These are phyloP conservation scores for Colletotrichum aenigma DNA, from an alignment of 2,329 filamentous ascomycete genomes.

Conservation along the genomic window DNA sequence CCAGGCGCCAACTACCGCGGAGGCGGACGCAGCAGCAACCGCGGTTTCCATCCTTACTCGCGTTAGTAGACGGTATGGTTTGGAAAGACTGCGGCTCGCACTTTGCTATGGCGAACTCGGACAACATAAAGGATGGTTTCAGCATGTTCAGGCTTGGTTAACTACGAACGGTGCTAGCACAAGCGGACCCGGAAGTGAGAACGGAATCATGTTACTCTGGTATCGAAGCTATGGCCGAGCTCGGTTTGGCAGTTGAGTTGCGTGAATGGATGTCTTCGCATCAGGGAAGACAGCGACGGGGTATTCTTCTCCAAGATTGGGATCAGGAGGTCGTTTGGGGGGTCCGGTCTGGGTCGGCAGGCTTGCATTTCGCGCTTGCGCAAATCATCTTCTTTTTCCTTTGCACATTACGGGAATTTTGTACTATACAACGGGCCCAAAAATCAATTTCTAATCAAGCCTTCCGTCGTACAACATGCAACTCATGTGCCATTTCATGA, in stretches of 20 bases:
- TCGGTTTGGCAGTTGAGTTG: neutral
- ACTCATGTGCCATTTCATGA: neutral
- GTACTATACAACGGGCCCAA: neutral
- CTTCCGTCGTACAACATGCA: neutral
- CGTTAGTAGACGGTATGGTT: neutral
- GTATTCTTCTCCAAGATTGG: neutral
- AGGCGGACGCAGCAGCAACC: slow-evolving; percentile 75
- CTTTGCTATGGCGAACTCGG: neutral
- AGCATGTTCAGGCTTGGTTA: neutral
- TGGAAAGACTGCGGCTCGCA: neutral
- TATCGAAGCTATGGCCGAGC: neutral
- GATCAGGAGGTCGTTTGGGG: neutral
- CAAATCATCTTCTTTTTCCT: neutral
- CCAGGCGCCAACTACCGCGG: slow-evolving; percentile 94
- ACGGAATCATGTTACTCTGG: neutral
- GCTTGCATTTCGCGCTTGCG: neutral
- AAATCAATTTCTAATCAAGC: neutral
- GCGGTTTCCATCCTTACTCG: slow-evolving; percentile 82
- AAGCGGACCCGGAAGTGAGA: neutral
- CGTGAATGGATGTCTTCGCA: neutral
- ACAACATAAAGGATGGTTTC: neutral
- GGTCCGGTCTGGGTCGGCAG: neutral
- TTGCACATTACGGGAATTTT: neutral
- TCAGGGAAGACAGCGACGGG: neutral
- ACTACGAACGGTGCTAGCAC: neutral